These are phyloP conservation scores for Haemoproteus tartakovskyi DNA, from an alignment of 169 alveolate species.

Conservation along the genomic window DNA sequence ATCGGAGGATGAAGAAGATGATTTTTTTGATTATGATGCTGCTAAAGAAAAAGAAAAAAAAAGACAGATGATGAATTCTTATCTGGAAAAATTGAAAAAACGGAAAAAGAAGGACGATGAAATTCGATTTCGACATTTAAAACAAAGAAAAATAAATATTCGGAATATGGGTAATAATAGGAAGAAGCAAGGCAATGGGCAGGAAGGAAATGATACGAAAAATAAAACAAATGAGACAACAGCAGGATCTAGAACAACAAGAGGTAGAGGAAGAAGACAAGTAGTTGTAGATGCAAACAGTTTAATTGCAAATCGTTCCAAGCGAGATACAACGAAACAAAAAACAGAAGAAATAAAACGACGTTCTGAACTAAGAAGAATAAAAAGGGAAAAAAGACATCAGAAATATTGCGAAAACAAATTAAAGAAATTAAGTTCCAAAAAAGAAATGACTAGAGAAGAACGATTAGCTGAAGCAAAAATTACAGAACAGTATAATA, in stretches of 20 bases:
- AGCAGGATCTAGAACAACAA: background rate
- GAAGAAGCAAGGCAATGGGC: background rate
- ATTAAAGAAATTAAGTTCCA: slow-evolving; percentile 19
- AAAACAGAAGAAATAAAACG: slow-evolving; percentile 57
- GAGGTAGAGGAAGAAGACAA: background rate
- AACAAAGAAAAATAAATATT: background rate
- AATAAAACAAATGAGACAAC: background rate
- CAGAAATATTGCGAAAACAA: slow-evolving; percentile 49
- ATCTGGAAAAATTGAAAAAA: slow-evolving; percentile 45
- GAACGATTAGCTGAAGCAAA: slow-evolving; percentile 81
- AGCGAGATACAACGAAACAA: slow-evolving; percentile 46
- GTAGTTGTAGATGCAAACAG: background rate
- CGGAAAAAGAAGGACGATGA: slow-evolving; percentile 34
- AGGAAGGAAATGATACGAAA: too few relatives aligned
- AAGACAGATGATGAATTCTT: slow-evolving; percentile 19
- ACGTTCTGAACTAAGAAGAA: slow-evolving; percentile 58
- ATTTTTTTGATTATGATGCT: slow-evolving; percentile 4
- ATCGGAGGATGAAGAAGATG: slow-evolving; percentile 17
- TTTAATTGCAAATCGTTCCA: slow-evolving; percentile 43
- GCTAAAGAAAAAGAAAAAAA: slow-evolving; percentile 8
- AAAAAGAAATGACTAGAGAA: slow-evolving; percentile 76
- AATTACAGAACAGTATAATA: slow-evolving; percentile 77
- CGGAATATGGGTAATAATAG: background rate
- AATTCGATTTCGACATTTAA: background rate
- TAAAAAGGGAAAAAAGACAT: slow-evolving; percentile 56